Evolutionary conservation across 2,329 filamentous ascomycete genomes (phyloP).

Genomic region (Epichloe uncinata): DNA sequence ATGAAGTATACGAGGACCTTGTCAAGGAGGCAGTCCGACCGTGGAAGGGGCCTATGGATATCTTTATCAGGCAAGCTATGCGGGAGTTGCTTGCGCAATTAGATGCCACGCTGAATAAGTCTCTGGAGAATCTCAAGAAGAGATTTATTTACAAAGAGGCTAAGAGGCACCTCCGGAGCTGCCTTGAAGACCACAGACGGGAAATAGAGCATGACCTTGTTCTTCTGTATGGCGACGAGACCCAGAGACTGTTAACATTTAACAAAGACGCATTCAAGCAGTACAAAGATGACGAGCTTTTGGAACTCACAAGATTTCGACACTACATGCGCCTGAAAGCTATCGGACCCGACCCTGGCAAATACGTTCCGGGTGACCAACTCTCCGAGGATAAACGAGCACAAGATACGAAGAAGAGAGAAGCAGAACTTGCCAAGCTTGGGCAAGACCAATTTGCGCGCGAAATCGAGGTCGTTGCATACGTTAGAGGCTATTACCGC

Average conservation of each 20-base stretch:
- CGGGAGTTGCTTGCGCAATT: slow-evolving; percentile 34
- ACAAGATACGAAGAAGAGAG: slow-evolving; percentile 29
- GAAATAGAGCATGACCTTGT: slow-evolving; percentile 25
- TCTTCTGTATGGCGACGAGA: slow-evolving; percentile 39
- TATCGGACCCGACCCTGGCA: slow-evolving; percentile 14
- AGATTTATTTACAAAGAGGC: slow-evolving; percentile 37
- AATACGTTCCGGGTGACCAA: slow-evolving; percentile 5
- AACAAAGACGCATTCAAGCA: slow-evolving; percentile 34
- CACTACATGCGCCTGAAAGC: slow-evolving; percentile 36
- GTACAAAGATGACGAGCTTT: slow-evolving; percentile 32
- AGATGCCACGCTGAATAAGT: slow-evolving; percentile 29
- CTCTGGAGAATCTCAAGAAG: slow-evolving; percentile 34
- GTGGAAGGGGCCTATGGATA: slow-evolving; percentile 42
- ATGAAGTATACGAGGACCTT: slow-evolving; percentile 45
- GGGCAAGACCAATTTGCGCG: slow-evolving; percentile 42
- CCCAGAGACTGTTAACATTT: slow-evolving; percentile 42
- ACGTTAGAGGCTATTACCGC: slow-evolving; percentile 56
- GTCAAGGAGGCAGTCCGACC: slow-evolving; percentile 42
- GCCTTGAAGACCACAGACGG: slow-evolving; percentile 26
- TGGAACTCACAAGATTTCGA: slow-evolving; percentile 32
- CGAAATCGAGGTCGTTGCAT: slow-evolving; percentile 49
- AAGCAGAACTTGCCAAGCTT: slow-evolving; percentile 32
- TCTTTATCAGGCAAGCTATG: slow-evolving; percentile 35
- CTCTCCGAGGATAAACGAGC: slow-evolving; percentile 34
- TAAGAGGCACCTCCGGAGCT: slow-evolving; percentile 27